phyloP scores from a whole-genome alignment of 164 flowering plant genomes.

The Tetrastigma voinierianum region DNA sequence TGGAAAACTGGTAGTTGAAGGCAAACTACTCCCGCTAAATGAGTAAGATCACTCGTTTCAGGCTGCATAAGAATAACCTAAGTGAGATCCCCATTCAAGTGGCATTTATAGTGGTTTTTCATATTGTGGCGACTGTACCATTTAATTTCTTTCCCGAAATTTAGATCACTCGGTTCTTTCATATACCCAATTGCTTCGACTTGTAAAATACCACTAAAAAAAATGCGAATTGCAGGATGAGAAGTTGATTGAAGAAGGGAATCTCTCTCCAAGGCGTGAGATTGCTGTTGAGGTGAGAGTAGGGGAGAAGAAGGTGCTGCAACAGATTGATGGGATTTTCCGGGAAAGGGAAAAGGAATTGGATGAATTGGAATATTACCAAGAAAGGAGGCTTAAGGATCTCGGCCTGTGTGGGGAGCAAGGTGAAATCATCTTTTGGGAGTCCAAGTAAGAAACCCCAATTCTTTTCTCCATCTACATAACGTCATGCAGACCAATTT shows the following conservation, averaged over 20 bases:
- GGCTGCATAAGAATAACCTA: no score
- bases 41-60: no score
- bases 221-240: conserved; percentile 57
- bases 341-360: conserved; percentile 61
- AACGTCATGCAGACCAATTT: no score
- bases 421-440: conserved; percentile 92
- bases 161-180: no score
- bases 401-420: conserved; percentile 88
- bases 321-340: conserved; percentile 63
- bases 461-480: background rate
- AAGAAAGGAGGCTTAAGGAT: conserved; percentile 87
- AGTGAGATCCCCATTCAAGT: no score
- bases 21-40: no score
- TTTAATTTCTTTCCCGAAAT: no score
- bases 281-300: conserved; percentile 73
- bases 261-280: conserved; percentile 51
- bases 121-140: no score
- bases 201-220: background rate
- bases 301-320: conserved; percentile 86
- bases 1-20: no score
- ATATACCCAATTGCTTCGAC: background rate
- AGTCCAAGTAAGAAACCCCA: conserved; percentile 42
- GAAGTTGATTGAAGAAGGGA: conserved; percentile 39
- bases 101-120: no score
- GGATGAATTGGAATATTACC: conserved; percentile 76